Base-by-base conservation (phyloP, 1,139 yeast species). In the Candida glucosophila region DNA sequence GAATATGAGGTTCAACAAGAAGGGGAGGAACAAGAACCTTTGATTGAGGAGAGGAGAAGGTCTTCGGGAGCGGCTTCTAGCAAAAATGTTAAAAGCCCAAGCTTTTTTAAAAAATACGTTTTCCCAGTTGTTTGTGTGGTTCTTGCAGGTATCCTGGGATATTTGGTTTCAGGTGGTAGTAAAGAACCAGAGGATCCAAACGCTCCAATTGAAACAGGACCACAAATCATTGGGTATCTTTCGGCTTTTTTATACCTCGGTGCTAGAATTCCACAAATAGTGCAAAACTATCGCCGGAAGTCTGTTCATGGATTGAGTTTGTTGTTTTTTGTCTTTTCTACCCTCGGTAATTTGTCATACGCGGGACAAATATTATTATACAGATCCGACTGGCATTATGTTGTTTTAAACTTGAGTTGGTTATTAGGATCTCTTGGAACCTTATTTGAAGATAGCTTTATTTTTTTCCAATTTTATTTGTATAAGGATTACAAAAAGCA, bases 211-310 rank as follows among this genome's bases (percentile, higher is more conserved):
- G 42, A 47, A n/a, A 31, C 67, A 20, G 81, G 81, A 1, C 80
- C 92, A 2, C 85, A 77, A 47, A 40, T 77, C 4, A 58, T 77
- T 37, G 93, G 93, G 5, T 82, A 81, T 50, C 40, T 72, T 4
- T 75, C 86, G 3, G 92, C 93, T 0, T 37, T 60, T 2, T 58
- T 81, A 28, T 81, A 81, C 46, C 61, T 81, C 37, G 77, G 83
- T 6, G 92, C 93, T 2, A 59, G 93, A 34, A 66, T 81, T 29
- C 93, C 93, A 2, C 93, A 81, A 50, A 81, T 81, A 32, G 52
- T 75, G 33, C 85, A 77, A 45, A 81, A 81, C 50, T 69, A 78
- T 49, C 47, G 53, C 30, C 64, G 85, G 35, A 71, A 74, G 39
- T 77, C 88, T 8, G 85, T 80, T 20, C 70, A 73, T 34, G 93